Evolutionary conservation across 352 stramenopile species (phyloP).

Genomic region (Elongisporangium anandrum): DNA sequence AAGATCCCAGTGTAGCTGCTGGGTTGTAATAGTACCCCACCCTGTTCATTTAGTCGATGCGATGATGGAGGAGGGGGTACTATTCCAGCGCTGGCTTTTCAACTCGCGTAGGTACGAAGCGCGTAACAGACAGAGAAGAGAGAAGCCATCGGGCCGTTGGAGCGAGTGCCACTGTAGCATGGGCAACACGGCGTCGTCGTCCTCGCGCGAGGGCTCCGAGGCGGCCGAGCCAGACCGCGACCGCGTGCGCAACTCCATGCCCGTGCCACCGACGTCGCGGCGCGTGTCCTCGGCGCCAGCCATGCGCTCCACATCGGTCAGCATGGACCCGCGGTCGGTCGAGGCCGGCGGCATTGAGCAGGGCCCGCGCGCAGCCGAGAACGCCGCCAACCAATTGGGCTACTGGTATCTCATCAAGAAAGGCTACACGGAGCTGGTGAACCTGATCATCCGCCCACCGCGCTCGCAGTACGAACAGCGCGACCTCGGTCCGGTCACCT

Average conservation of each 20-base stretch:
- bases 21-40: not conserved
- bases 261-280: not conserved
- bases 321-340: conserved; percentile 5
- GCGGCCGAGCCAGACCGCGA: not conserved
- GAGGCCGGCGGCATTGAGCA: conserved; percentile 70
- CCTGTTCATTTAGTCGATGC: not conserved
- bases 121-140: not conserved
- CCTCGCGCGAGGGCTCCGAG: not conserved
- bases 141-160: not conserved
- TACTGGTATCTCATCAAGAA: conserved; percentile 87
- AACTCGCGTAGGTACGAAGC: not conserved
- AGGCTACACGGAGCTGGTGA: conserved; percentile 94
- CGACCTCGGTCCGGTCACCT: conserved; percentile 88
- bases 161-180: not conserved
- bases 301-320: not conserved
- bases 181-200: not conserved
- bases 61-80: not conserved
- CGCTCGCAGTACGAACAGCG: conserved; percentile 89
- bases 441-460: conserved; percentile 97
- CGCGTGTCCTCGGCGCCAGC: not conserved
- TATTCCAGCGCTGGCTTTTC: not conserved
- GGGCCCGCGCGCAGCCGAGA: conserved; percentile 65
- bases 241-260: not conserved
- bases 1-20: too few relatives aligned
- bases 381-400: conserved; percentile 70